Evolutionary conservation across 768 basidiomycete genomes (phyloP).

Genomic region (Trametes gibbosa): DNA sequence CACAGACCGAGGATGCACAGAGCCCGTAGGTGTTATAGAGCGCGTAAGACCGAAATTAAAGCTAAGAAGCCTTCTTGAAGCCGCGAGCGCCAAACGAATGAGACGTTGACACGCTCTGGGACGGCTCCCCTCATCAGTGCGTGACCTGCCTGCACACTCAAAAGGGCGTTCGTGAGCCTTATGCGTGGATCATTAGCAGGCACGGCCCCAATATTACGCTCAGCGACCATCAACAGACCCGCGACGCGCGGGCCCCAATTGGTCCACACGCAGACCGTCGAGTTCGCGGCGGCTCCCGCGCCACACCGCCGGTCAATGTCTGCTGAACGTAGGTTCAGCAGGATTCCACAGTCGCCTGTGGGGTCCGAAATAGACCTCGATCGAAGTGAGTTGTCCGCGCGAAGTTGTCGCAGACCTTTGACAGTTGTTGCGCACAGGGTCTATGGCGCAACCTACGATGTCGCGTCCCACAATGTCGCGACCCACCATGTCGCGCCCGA

Average conservation of each 20-base stretch:
- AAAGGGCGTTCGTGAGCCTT: not conserved
- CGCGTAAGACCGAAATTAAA: constrained; percentile 10
- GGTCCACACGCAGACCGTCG: constrained; percentile 47
- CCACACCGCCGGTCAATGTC: constrained; percentile 20
- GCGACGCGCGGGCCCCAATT: constrained; percentile 20
- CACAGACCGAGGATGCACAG: not conserved
- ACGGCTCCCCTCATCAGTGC: constrained; percentile 3
- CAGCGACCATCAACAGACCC: constrained; percentile 12
- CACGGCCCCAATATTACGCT: constrained; percentile 9
- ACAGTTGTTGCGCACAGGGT: constrained; percentile 15
- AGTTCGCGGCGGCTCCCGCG: constrained; percentile 44
- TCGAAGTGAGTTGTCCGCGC: constrained; percentile 15
- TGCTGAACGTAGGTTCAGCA: constrained; percentile 22
- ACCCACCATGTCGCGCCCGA: not conserved
- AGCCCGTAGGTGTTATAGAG: constrained; percentile 8
- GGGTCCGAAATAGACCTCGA: constrained; percentile 18
- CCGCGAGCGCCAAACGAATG: constrained; percentile 6
- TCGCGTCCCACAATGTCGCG: constrained; percentile 13
- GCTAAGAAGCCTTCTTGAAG: constrained; percentile 15
- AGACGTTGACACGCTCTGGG: constrained; percentile 8
- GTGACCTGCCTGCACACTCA: not conserved
- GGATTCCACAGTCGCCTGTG: constrained; percentile 6
- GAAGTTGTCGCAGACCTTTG: not conserved
- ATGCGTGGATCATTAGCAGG: not conserved
- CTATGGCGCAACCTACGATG: constrained; percentile 13